Evolutionary conservation across 208 protist genomes (phyloP), one percentile per base, ranked within the genome.

Genomic region (Leptomonas seymouri): DNA sequence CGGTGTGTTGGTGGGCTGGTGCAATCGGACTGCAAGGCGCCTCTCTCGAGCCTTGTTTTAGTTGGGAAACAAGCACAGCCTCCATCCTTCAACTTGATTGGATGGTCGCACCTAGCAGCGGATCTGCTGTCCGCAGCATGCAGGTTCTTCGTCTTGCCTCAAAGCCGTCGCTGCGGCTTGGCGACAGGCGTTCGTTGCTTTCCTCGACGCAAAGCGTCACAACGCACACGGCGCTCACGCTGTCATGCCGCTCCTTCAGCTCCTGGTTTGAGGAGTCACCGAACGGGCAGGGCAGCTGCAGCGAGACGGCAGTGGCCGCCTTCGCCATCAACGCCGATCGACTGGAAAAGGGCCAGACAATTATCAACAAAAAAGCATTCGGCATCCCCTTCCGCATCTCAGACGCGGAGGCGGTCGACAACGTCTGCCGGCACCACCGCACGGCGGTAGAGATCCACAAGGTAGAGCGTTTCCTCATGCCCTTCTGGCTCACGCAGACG

Each of bases 371-470:
- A 39, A 92, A 90, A 57, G 89, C 87, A 16, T 79, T 81, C 51
- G 91, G 89, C 42, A 93, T 97, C 44, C 82, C 91, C 15, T 97
- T 97, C 74, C 88, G 78, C 61, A 78, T 97, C 21, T 74, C 65
- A 36, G 85, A 92, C 58, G 80, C 71, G n/a, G 84, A 90, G 72
- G 87, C 79, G 9, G 76, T 97, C 9, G 89, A 94, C 76, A 73
- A 78, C 21, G 89, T 94, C 39, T 93, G 86, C 48, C 75, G 78
- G 20, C 86, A 97, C 63, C 89, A 97, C 70, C 76, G 84, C 31
- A 78, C 83, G 12, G 63, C 70, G 9, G 88, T 96, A 1, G 77
- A 85, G 74, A 74, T 93, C 30, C 81, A 89, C 73, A 73, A 64
- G 1, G 75, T 87, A 28, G 82, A 97, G 63, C 80, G 86, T 30